A percentile compares a stretch with the other conserved stretches of the same genome.
Conservation (phyloP, 2,329 filamentous ascomycete species). For the Arthrinium puccinioides region DNA sequence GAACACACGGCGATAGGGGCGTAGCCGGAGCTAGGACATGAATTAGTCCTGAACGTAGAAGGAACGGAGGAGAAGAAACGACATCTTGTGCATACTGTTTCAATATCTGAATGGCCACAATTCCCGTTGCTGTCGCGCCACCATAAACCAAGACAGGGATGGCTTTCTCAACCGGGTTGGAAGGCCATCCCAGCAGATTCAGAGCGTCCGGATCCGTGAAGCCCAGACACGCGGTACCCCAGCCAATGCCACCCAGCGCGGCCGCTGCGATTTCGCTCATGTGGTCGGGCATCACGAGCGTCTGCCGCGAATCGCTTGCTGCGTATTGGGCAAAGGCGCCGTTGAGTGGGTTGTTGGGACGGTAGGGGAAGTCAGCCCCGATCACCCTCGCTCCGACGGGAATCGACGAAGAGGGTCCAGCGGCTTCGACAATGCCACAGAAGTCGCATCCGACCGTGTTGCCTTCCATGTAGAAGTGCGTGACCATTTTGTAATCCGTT, state of each 20-base stretch:
- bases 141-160: neutral
- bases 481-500: neutral
- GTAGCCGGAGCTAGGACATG: slow-evolving; percentile 7
- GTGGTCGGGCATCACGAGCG: neutral
- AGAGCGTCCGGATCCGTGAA: neutral
- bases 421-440: neutral
- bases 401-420: neutral
- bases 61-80: no score
- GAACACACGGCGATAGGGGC: slow-evolving; percentile 10
- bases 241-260: neutral
- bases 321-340: neutral
- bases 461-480: neutral
- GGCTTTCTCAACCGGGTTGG: neutral
- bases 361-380: neutral
- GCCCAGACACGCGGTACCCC: neutral
- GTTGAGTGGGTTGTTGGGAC: neutral
- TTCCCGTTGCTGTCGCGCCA: neutral
- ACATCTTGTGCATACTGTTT: neutral
- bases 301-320: neutral
- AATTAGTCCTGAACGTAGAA: no score
- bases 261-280: neutral
- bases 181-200: neutral
- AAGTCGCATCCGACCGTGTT: neutral
- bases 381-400: neutral
- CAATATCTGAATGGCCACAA: neutral